Base-by-base conservation (phyloP, 352 stramenopile genomes). In the Globisporangium uncinulatum region DNA sequence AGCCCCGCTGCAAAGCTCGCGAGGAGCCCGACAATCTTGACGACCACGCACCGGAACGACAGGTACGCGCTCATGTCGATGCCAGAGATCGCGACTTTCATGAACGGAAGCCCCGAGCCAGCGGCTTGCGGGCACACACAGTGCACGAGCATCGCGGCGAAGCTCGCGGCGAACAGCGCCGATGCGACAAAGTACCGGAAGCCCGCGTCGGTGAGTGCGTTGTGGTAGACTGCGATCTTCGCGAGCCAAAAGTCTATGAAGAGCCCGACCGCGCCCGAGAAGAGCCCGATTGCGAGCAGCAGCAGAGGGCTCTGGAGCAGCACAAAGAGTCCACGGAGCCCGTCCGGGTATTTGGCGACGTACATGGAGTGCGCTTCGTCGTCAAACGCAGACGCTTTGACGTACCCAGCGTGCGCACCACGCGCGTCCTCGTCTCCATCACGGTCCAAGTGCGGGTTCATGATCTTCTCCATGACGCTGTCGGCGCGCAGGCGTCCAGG, bases 61-160 rank as follows among this genome's bases (percentile, higher is more conserved):
- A 93, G 55, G 61, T 87, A 91, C 44, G 73, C 68, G 51, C 70
- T 74, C 79, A 91, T 89, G 55, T 93, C 79, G 29, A 93, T 86
- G 14, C 80, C 83, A n/a, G 80, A 91, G 54, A 93, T 79, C 31
- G 81, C 83, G 21, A 93, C 83, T 61, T 79, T 85, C 75, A 91
- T 93, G 63, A 83, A 87, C 20, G 83, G 83, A 31, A 93, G 66
- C 1, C 83, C 83, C 11, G 83, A 93, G 21, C 83, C 83, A 39
- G 79, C 76, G 34, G 83, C 70, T 71, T 93, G 71, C 1, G 80
- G 83, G 54, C 77, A 89, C 50, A 87, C 58, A 17, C 76, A 66
- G 44, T 90, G 77, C 19, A 81, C 78, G 19, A 92, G 61, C 49
- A 65, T 57, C 3, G 69, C 71, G 37, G 75, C 75, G 54, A 85